Evolutionary conservation across 2,329 filamentous ascomycete genomes (phyloP).

Genomic region (Fusarium keratoplasticum): DNA sequence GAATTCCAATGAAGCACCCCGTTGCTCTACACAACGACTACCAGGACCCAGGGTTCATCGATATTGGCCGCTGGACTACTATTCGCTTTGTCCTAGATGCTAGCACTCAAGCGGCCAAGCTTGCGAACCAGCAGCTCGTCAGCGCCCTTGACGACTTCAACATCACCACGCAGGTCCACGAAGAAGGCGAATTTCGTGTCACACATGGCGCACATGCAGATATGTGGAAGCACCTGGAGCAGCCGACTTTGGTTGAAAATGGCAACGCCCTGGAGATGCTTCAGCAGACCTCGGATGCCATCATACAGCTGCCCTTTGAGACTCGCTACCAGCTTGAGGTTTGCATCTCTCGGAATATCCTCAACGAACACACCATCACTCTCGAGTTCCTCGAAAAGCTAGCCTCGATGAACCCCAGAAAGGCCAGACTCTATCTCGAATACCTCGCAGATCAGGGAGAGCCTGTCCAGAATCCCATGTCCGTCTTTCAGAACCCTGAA

Average conservation of each 20-base stretch:
- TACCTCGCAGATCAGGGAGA: conserved; percentile 75
- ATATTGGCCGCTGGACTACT: conserved; percentile 69
- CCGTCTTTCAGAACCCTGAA: conserved; percentile 71
- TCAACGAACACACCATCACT: conserved; percentile 81
- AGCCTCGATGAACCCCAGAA: conserved; percentile 53
- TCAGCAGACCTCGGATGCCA: conserved; percentile 20
- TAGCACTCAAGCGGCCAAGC: conserved; percentile 36
- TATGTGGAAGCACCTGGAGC: conserved; percentile 50
- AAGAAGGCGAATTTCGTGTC: conserved; percentile 55
- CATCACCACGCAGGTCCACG: conserved; percentile 60
- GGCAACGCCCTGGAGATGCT: conserved; percentile 47
- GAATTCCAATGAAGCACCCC: conserved; percentile 48
- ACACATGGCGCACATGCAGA: conserved; percentile 36
- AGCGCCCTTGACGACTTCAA: conserved; percentile 78
- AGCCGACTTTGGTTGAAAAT: conserved; percentile 19
- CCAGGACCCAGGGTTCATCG: conserved; percentile 53
- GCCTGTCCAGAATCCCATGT: conserved; percentile 75
- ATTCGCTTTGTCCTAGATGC: conserved; percentile 60
- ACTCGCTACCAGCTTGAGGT: conserved; percentile 93
- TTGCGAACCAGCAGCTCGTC: conserved; percentile 58
- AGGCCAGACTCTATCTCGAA: conserved; percentile 77
- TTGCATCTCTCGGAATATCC: conserved; percentile 82
- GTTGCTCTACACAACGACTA: conserved; percentile 54
- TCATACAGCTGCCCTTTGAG: conserved; percentile 69
- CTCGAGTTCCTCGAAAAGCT: conserved; percentile 75